These are phyloP conservation scores for Trichosporon asahii DNA, from an alignment of 1,284 basidiomycete genomes.

Conservation along the genomic window DNA sequence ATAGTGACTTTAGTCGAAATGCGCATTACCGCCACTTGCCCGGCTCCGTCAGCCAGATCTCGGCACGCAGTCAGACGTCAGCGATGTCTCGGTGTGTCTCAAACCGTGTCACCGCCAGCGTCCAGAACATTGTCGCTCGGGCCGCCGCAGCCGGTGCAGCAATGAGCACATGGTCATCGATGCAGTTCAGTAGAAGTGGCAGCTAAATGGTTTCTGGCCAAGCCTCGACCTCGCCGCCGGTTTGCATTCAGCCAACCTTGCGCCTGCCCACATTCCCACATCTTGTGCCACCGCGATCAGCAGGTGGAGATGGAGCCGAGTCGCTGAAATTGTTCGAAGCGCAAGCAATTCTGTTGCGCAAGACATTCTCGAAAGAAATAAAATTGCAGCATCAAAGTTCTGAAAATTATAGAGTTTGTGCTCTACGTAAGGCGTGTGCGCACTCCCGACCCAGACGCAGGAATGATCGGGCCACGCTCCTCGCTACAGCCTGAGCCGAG, in stretches of 20 bases:
- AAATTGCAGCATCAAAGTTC: not conserved
- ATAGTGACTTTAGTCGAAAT: not conserved
- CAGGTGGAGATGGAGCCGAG: not conserved
- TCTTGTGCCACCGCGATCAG: not conserved
- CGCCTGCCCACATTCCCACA: not conserved
- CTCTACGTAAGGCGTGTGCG: not conserved
- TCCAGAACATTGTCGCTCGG: too few relatives aligned
- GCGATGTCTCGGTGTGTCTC: not conserved
- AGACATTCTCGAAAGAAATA: not conserved
- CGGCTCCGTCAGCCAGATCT: not conserved
- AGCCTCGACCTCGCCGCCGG: not conserved
- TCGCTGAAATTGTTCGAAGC: not conserved
- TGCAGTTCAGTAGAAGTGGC: too few relatives aligned
- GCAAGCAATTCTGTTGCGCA: not conserved
- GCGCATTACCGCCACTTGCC: not conserved
- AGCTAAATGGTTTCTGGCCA: not conserved
- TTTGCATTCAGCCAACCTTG: not conserved
- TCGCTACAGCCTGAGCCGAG: not conserved
- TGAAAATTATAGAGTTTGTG: not conserved
- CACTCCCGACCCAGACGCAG: not conserved
- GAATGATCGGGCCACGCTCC: not conserved
- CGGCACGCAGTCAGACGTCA: not conserved
- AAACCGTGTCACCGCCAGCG: not conserved
- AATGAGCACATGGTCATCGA: too few relatives aligned
- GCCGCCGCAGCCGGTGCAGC: too few relatives aligned